Base-by-base conservation (phyloP, 2,329 filamentous ascomycete genomes). In the Diaporthe australafricana region DNA sequence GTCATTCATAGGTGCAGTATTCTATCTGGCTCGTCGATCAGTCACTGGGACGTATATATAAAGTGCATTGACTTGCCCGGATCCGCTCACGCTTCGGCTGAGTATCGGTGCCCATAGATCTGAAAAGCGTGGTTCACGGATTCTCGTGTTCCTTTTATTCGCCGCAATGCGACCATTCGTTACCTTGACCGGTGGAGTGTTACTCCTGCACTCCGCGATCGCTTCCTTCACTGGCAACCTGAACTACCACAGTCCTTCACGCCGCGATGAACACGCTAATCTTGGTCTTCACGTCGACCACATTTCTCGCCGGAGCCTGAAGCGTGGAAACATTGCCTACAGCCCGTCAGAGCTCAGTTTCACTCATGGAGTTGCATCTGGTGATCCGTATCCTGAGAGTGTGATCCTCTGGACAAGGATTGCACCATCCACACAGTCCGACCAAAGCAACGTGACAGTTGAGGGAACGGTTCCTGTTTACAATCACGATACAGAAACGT, bases 231-330 rank as follows among this genome's bases (percentile, higher is more conserved):
- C 30, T 27, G 53, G 25, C 25, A 91, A 91, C 77, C 78, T 90
- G 72, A 90, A 91, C 80, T 91, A 91, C 79, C 83, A 86, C 68
- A 89, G 87, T 68, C 89, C 89, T 32, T 91, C 89, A 30, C 50
- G 32, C 3, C 65, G 50, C 2, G 83, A 87, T 55, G 85, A 89
- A 74, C 89, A 91, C 75, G 86, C 88, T 12, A 84, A 84, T 30
- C 80, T 91, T 8, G 89, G 88, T 8, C 86, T 92, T 32, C 86
- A 87, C 0, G 83, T 90, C 25, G 85, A 85, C 75, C 89, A 87
- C 75, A 86, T 91, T 63, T 85, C 87, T 66, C 90, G 88, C 78
- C 83, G 89, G 67, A 86, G 85, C 68, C 82, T 83, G 38, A 81
- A 82, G 9, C 79, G 65, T 17, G 65, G 65, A 22, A 52, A 81